Base-by-base conservation (phyloP, 306 rosid genomes). In the Hippophae rhamnoides region DNA sequence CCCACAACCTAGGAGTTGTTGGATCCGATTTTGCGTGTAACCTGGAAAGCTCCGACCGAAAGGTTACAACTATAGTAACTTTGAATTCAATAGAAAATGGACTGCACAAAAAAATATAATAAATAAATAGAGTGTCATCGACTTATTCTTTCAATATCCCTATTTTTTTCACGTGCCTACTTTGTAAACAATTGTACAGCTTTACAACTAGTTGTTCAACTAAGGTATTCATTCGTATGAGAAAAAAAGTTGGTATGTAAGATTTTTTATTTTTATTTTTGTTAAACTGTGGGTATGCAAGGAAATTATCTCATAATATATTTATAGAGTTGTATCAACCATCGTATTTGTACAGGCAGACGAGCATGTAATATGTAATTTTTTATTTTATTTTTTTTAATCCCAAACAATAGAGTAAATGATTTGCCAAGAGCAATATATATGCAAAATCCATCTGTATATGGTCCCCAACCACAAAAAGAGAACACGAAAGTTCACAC, bases 21-120 rank as follows among this genome's bases (percentile, higher is more conserved):
- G 93, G 84, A 73, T 92, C 98, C 23, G 84, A 69, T 61, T 87
- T 92, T 13, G 72, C 68, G 12, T 83, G 87, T 62, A 84, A 42
- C 69, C 82, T 87, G 23, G 89, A 75, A 56, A 92, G 77, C 68
- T 87, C 87, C 54, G 96, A 85, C 56, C 80, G 85, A 64, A 92
- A 92, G 62, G 73, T 81, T 72, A 92, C 69, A 31, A 78, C 89
- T 58, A 87, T 68, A 47, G 82, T 75, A 56, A 82, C 84, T 78
- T 87, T 83, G 69, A 87, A 92, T 67, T 92, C 96, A 53, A 92
- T 72, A 40, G 98, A 87, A 76, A 92, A 92, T 64, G 95, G 95
- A 43, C 98, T 92, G 88, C 87, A 78, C 66, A 52, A 62, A 61
- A 3, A 8, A n/a, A 40, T 27, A 6, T 12, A 13, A 52, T 27